Conservation (phyloP, 225 moss, liverwort and hornwort species). For the Marchantia polymorpha region DNA sequence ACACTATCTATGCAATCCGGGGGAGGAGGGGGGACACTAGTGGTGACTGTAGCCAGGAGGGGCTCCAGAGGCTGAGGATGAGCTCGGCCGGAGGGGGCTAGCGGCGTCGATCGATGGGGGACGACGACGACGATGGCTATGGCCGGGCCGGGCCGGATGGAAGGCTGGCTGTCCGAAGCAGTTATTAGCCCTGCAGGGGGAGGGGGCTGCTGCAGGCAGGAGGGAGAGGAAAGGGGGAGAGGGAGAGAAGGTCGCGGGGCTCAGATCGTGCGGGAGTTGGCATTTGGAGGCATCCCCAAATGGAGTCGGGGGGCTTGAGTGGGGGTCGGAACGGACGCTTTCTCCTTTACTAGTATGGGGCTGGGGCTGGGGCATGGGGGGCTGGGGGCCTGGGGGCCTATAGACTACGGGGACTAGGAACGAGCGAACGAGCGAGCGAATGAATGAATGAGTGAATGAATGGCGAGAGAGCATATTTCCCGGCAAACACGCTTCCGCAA, state of each 20-base stretch:
- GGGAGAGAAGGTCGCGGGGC: neutral
- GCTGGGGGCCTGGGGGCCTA: too few relatives aligned
- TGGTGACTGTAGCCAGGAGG: neutral
- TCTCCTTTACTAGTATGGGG: neutral
- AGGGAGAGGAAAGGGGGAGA: neutral
- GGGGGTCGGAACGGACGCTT: neutral
- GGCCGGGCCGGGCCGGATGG: neutral
- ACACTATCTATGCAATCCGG: neutral
- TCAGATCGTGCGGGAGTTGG: neutral
- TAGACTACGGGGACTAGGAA: neutral
- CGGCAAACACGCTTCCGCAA: neutral
- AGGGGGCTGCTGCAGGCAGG: neutral
- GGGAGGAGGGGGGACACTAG: neutral
- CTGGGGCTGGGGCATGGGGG: neutral
- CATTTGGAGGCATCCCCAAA: neutral
- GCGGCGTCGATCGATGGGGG: neutral
- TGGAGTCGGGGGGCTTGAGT: constrained; percentile 1
- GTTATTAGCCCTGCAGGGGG: neutral
- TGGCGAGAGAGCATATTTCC: constrained; percentile 10
- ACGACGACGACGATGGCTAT: neutral
- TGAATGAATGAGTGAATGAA: neutral
- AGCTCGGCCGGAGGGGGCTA: neutral
- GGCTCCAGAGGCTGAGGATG: neutral
- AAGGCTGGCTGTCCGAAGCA: constrained; percentile 5
- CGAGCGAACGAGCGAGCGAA: too few relatives aligned